These are phyloP conservation scores for Hyphodiscus hymeniophilus DNA, from an alignment of 495 filamentous ascomycete species.

Conservation along the genomic window DNA sequence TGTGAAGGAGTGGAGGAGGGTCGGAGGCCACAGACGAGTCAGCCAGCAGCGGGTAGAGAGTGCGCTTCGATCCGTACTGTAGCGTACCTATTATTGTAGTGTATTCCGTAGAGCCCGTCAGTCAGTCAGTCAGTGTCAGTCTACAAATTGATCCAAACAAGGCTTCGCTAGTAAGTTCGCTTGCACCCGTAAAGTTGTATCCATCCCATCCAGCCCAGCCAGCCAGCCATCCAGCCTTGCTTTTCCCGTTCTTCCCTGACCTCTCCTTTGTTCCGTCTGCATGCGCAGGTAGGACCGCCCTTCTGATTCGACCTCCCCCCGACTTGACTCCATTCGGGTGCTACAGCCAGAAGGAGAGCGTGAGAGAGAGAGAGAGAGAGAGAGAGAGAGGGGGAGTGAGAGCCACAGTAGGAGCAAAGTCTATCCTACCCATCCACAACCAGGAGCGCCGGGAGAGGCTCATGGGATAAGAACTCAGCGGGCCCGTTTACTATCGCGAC, in stretches of 20 bases:
- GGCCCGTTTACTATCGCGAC: conserved; percentile 17
- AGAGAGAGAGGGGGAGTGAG: neutral
- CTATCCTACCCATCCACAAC: conserved; percentile 6
- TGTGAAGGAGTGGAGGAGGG: neutral
- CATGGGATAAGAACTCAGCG: conserved; percentile 16
- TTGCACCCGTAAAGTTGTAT: conserved; percentile 18
- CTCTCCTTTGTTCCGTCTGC: neutral
- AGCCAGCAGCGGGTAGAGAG: neutral
- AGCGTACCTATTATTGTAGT: neutral
- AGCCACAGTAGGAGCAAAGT: neutral
- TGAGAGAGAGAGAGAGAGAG: neutral
- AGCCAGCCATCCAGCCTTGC: conserved; percentile 18
- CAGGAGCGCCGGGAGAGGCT: conserved; percentile 5
- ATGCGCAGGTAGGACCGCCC: neutral
- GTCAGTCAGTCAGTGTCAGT: neutral
- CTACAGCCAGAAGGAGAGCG: too few species aligned
- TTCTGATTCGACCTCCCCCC: neutral
- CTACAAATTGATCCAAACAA: neutral
- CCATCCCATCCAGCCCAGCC: too few species aligned
- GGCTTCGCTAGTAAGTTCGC: too few species aligned
- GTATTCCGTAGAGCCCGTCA: neutral
- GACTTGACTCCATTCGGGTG: neutral
- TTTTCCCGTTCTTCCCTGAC: conserved; percentile 9
- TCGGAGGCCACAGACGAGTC: neutral
- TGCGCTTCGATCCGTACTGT: neutral